phyloP scores from a whole-genome alignment of 805 yeast genomes.

The Candida berthetii region DNA sequence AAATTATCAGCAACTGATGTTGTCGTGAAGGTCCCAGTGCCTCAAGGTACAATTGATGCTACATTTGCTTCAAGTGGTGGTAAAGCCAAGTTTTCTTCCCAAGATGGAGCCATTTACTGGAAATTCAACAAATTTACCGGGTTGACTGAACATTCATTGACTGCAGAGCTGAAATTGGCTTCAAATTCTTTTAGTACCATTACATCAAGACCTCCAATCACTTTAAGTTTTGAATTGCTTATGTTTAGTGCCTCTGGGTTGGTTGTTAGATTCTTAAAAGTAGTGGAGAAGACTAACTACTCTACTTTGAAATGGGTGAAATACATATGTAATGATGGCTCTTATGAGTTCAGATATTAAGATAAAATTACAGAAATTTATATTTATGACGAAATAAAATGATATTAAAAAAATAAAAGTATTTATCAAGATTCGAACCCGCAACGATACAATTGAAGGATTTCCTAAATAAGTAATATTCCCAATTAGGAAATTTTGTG shows the following conservation, averaged over 20 bases:
- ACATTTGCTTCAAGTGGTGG: constrained; percentile 48
- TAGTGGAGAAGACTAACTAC: constrained; percentile 54
- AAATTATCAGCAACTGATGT: constrained; percentile 62
- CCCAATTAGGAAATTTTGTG: too few species aligned
- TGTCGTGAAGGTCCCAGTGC: constrained; percentile 60
- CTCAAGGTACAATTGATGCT: constrained; percentile 49
- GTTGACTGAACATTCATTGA: constrained; percentile 51
- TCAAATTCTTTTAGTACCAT: constrained; percentile 17
- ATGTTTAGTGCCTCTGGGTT: constrained; percentile 78
- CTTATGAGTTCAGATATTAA: constrained; percentile 72
- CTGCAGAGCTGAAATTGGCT: constrained; percentile 43
- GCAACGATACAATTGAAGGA: too few species aligned
- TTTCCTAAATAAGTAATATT: too few species aligned
- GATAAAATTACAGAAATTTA: too few species aligned
- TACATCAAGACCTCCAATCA: constrained; percentile 76
- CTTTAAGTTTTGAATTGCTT: constrained; percentile 58
- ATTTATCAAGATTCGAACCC: too few species aligned
- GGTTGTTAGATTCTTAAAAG: constrained; percentile 64
- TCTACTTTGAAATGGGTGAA: constrained; percentile 84
- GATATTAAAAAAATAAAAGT: too few species aligned
- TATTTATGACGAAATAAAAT: too few species aligned
- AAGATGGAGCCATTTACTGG: constrained; percentile 66
- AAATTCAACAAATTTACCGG: constrained; percentile 64
- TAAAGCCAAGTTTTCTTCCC: constrained; percentile 60
- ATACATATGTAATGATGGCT: constrained; percentile 69